phyloP scores from a whole-genome alignment of 2,329 filamentous ascomycete genomes.

The Herpotrichia juniperi region DNA sequence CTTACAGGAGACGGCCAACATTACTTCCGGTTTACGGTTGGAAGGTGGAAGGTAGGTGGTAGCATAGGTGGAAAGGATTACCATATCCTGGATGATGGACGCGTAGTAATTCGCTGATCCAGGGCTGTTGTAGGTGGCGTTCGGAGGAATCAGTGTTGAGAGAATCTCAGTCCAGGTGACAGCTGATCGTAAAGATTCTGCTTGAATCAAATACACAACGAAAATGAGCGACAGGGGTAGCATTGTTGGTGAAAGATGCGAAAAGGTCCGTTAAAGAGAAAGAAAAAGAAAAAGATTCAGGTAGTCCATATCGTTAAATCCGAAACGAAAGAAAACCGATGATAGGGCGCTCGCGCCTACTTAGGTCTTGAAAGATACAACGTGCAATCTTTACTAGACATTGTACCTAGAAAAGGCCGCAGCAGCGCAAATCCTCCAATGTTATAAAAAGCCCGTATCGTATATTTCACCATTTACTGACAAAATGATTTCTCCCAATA shows the following conservation, averaged over 20 bases:
- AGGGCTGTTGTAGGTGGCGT: background rate
- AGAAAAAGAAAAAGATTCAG: background rate
- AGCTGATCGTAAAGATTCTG: background rate
- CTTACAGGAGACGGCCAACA: background rate
- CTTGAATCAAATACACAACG: background rate
- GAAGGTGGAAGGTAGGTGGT: constrained; percentile 2
- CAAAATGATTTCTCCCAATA: too few relatives aligned
- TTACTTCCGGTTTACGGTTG: too few relatives aligned
- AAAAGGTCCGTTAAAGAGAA: background rate
- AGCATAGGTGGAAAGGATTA: background rate
- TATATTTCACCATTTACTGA: too few relatives aligned
- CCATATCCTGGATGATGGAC: background rate
- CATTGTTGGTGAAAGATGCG: background rate
- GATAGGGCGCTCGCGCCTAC: too few relatives aligned
- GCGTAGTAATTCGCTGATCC: constrained; percentile 5
- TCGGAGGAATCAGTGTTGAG: constrained; percentile 2
- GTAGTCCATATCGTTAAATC: too few relatives aligned
- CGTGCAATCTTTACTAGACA: too few relatives aligned
- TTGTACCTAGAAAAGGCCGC: too few relatives aligned
- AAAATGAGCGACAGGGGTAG: background rate
- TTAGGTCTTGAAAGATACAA: too few relatives aligned
- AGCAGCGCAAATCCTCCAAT: too few relatives aligned
- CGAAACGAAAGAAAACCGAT: too few relatives aligned
- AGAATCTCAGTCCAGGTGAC: background rate
- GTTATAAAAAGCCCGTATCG: too few relatives aligned